phyloP scores from a whole-genome alignment of 805 yeast genomes.

The Schwanniomyces pseudopolymorphus region DNA sequence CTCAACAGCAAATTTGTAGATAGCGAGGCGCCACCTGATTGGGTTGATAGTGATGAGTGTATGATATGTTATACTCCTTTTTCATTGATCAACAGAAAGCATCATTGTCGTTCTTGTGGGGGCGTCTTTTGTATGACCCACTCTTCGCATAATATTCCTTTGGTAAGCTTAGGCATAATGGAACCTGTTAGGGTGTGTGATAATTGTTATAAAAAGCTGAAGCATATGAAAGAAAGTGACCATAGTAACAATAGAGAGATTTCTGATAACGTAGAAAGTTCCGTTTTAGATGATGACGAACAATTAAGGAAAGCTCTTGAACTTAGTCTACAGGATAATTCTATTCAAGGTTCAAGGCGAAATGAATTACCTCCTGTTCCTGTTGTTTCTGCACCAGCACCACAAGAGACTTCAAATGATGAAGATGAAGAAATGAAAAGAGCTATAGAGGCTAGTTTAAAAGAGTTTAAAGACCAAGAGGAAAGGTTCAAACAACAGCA shows the following conservation, averaged over 20 bases:
- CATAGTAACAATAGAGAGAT: slow-evolving; percentile 1
- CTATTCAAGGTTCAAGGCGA: slow-evolving; percentile 6
- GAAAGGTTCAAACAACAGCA: slow-evolving; percentile 12
- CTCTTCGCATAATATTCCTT: slow-evolving; percentile 67
- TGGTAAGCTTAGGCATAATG: slow-evolving; percentile 82
- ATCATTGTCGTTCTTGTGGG: slow-evolving; percentile 96
- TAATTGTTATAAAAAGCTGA: slow-evolving; percentile 70
- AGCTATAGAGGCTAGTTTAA: slow-evolving; percentile 89
- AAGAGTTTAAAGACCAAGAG: slow-evolving; percentile 56
- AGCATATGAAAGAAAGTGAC: slow-evolving; percentile 24
- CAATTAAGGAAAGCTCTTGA: slow-evolving; percentile 77
- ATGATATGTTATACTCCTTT: slow-evolving; percentile 87
- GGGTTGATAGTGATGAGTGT: slow-evolving; percentile 95
- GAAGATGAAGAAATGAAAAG: slow-evolving; percentile 86
- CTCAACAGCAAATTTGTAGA: slow-evolving; percentile 62
- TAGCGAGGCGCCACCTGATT: slow-evolving; percentile 92
- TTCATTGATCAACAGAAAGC: slow-evolving; percentile 82
- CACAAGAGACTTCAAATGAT: slow-evolving; percentile 43
- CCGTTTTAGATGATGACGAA: slow-evolving; percentile 60
- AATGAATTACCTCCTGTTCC: slow-evolving; percentile 16
- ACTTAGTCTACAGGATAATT: slow-evolving; percentile 65
- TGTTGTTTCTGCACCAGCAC: slow-evolving; percentile 11
- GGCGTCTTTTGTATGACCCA: slow-evolving; percentile 89
- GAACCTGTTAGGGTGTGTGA: slow-evolving; percentile 94
- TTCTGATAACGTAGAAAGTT: neutral